Evolutionary conservation across 306 rosid species (phyloP), one percentile per base, ranked within the genome.

Genomic region (Crataegus laevigata): DNA sequence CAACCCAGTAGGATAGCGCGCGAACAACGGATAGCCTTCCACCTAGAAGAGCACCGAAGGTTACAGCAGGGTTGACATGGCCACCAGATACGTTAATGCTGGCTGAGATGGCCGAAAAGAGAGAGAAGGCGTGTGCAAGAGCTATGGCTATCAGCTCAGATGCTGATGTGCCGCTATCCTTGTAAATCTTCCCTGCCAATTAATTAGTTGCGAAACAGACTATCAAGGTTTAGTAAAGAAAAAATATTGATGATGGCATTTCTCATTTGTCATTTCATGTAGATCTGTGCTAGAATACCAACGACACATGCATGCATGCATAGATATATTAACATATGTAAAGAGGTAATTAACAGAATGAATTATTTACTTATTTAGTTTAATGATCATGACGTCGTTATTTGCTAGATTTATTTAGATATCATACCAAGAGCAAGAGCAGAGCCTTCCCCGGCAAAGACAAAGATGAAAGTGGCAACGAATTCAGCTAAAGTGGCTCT

Each of bases 391-490:
- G 61, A 57, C 24, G 61, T 45, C 52, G 29, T 11, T 57, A 57
- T 11, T 51, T 22, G 62, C 43, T 51, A 51, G 30, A 7, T 54
- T 42, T n/a, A 14, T 29, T 59, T 3, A 36, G 11, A 0, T 25
- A 80, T 45, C 83, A 25, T 65, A 89, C 99, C 91, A 34, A 92
- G 84, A 62, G 96, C 96, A 26, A 94, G 97, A 68, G 89, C 51
- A n/a, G 96, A 89, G 91, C 99, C 99, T 90, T 92, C 96, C 66
- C 93, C 97, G 19, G 96, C 96, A 69, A 94, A 94, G 67, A 94
- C 99, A 71, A 90, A 94, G 85, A 94, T 85, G 85, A 86, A 78
- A 69, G 96, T 94, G 43, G 99, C 85, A 11, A 87, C 72, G 67
- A 94, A 90, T 85, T 94, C 99, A 60, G 96, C 96, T 58, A 94